phyloP scores from a whole-genome alignment of 2,329 filamentous ascomycete genomes.

The Hypomyces rosellus region DNA sequence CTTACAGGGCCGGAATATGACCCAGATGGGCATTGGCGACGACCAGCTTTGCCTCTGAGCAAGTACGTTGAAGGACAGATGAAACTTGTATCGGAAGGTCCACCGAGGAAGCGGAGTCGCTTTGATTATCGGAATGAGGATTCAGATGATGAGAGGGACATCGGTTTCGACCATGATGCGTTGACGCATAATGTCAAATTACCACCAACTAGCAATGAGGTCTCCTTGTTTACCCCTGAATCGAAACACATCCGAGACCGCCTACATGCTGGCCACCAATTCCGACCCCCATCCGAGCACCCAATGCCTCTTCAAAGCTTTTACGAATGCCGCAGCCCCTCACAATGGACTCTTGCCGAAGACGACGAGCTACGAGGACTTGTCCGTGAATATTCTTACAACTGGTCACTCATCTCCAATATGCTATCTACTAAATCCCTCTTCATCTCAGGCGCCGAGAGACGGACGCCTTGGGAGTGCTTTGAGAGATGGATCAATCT shows the following conservation, averaged over 20 bases:
- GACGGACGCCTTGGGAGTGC: slow-evolving; percentile 95
- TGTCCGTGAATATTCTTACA: slow-evolving; percentile 91
- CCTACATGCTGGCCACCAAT: slow-evolving; percentile 84
- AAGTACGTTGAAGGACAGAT: slow-evolving; percentile 82
- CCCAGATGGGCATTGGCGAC: slow-evolving; percentile 66
- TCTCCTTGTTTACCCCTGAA: slow-evolving; percentile 83
- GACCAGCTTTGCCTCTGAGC: slow-evolving; percentile 74
- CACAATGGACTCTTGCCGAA: slow-evolving; percentile 85
- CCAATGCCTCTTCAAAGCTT: slow-evolving; percentile 86
- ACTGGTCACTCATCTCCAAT: slow-evolving; percentile 90
- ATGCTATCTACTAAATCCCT: slow-evolving; percentile 67
- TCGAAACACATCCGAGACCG: slow-evolving; percentile 86
- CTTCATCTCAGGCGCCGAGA: slow-evolving; percentile 79
- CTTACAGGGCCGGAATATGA: slow-evolving; percentile 52
- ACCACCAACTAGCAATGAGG: slow-evolving; percentile 63
- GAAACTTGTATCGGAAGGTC: slow-evolving; percentile 57
- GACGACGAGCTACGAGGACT: slow-evolving; percentile 82
- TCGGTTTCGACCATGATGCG: slow-evolving; percentile 51
- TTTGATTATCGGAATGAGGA: slow-evolving; percentile 74
- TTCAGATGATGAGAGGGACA: slow-evolving; percentile 51
- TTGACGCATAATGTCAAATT: slow-evolving; percentile 42
- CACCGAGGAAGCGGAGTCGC: slow-evolving; percentile 71
- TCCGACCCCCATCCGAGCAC: slow-evolving; percentile 86
- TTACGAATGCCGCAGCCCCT: slow-evolving; percentile 79
- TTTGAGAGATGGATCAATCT: slow-evolving; percentile 95